Conservation (phyloP, 176 grass and related monocot genomes). For the Ampelocalamus luodianensis region DNA sequence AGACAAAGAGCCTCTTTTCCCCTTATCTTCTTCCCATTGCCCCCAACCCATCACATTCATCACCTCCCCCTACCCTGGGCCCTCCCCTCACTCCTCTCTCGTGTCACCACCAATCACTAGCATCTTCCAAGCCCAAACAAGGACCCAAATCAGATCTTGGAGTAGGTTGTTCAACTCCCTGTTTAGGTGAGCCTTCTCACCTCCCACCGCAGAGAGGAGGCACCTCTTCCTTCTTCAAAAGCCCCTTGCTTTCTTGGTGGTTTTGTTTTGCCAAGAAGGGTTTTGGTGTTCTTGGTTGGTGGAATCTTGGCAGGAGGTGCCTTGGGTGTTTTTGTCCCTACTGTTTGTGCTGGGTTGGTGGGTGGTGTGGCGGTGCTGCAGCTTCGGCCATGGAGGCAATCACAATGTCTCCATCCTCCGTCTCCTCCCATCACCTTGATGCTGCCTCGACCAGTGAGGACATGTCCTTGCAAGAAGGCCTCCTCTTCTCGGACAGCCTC, state of each 20-base stretch:
- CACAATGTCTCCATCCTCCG: constrained; percentile 51
- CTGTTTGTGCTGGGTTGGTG: neutral
- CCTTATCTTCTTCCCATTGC: neutral
- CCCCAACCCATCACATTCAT: neutral
- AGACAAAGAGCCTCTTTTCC: constrained; percentile 14
- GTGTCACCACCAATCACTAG: constrained; percentile 11
- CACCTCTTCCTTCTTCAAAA: constrained; percentile 34
- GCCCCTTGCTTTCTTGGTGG: constrained; percentile 16
- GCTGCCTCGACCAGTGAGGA: constrained; percentile 58
- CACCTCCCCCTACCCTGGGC: neutral
- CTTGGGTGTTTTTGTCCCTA: neutral
- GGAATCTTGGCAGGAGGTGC: constrained; percentile 16
- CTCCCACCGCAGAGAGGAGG: neutral
- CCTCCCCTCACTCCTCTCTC: neutral
- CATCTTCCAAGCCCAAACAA: constrained; percentile 11
- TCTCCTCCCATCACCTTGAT: constrained; percentile 47
- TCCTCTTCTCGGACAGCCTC: constrained; percentile 87
- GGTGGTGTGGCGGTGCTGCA: constrained; percentile 1
- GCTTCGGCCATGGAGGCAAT: constrained; percentile 50
- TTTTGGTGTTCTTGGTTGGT: constrained; percentile 9
- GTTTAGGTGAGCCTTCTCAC: constrained; percentile 34
- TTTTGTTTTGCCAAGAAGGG: neutral
- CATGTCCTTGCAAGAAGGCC: constrained; percentile 65
- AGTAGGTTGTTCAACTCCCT: constrained; percentile 14
- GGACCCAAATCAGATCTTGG: constrained; percentile 58